These are phyloP conservation scores for Biscogniauxia mediterranea DNA, from an alignment of 2,329 filamentous ascomycete genomes.

Conservation along the genomic window DNA sequence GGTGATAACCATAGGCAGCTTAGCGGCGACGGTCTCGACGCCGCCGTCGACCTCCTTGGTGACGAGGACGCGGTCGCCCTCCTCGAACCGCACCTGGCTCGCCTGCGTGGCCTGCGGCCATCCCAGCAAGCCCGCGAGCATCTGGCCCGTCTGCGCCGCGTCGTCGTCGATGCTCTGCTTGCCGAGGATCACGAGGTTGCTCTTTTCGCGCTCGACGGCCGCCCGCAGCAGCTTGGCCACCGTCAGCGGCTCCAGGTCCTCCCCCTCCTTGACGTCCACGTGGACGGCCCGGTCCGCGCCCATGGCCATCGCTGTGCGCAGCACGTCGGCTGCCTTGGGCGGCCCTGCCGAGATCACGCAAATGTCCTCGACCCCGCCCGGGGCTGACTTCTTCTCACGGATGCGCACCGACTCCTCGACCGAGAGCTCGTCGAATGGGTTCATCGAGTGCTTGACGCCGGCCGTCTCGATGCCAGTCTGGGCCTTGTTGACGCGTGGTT, in stretches of 20 bases:
- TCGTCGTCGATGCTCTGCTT: conserved; percentile 99
- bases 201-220: conserved; percentile 78
- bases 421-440: conserved; percentile 98
- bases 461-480: conserved; percentile 87
- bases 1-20: conserved; percentile 90
- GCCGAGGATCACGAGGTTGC: conserved; percentile 88
- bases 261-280: conserved; percentile 74
- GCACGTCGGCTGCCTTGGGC: conserved; percentile 79
- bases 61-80: conserved; percentile 69
- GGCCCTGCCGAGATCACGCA: conserved; percentile 86
- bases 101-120: conserved; percentile 97
- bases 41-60: conserved; percentile 94
- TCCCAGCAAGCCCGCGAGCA: conserved; percentile 87
- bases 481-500: conserved; percentile 67
- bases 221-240: conserved; percentile 86
- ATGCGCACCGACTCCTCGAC: conserved; percentile 95
- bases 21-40: conserved; percentile 81
- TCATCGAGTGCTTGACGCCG: conserved; percentile 96
- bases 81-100: conserved; percentile 74
- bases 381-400: conserved; percentile 76
- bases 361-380: conserved; percentile 82
- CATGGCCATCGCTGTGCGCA: conserved; percentile 98
- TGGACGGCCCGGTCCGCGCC: conserved; percentile 90
- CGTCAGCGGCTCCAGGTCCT: conserved; percentile 81
- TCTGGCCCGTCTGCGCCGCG: conserved; percentile 92